Evolutionary conservation across 768 basidiomycete genomes (phyloP), one percentile per base, ranked within the genome.

Genomic region (Roridomyces roridus): DNA sequence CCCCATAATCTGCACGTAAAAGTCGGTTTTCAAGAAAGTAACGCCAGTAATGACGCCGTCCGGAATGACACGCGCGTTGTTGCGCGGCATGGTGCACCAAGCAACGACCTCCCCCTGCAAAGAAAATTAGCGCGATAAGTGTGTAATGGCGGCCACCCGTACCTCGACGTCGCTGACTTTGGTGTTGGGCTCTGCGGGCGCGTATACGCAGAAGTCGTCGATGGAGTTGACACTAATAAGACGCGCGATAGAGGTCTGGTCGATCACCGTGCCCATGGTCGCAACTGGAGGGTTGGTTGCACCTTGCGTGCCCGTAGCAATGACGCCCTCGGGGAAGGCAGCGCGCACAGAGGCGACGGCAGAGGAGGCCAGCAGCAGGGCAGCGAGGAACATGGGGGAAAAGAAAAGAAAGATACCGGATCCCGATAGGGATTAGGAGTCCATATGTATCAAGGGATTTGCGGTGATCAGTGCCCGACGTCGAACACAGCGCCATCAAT

Each of bases 151-250:
- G 34, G 46, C 8, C 11, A 23, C 11, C 55, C 66, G 21, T 46
- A 74, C 77, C 70, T 79, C 79, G 0, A 77, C 75, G 49, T 80
- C 67, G 0, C 73, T 65, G 42, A 80, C 75, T 6, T 4, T 5
- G 24, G 67, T 62, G 43, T 66, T 53, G 21, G 61, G 54, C 2
- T 57, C 51, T 1, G 79, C 77, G 17, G 79, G 79, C 0, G 74
- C 79, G 46, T 78, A 80, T 6, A 80, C 51, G 53, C 79, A 79
- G 59, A 75, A 80, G 54, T 80, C 77, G 58, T 80, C 77, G 36
- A 80, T 62, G 11, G 76, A 73, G 62, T 79, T 79, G 15, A 74
- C 57, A 34, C 71, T 72, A 11, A 80, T 55, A 15, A 80, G 67
- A 11, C 78, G 70, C 2, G 77, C 69, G 59, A 70, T 66, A 21